These are phyloP conservation scores for Mycena amicta DNA, from an alignment of 768 basidiomycete genomes.

Conservation along the genomic window DNA sequence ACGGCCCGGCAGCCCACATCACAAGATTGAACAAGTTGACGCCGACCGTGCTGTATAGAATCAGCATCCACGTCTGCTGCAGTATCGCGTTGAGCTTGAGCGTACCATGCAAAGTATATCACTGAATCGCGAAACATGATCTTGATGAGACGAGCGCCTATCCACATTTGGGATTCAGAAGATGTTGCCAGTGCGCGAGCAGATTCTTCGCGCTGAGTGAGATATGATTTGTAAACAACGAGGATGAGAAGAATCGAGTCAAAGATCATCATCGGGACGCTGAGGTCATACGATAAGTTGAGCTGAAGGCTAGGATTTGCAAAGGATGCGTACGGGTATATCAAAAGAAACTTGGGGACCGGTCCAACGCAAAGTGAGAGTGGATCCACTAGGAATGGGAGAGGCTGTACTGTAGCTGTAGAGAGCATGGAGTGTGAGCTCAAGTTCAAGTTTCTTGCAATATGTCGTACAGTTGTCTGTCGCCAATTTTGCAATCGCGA, in stretches of 20 bases:
- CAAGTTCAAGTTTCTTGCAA: not conserved
- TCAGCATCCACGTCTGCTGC: too few species aligned
- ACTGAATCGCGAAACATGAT: conserved; percentile 15
- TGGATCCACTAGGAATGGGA: conserved; percentile 2
- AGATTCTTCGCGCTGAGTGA: conserved; percentile 1
- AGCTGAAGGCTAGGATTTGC: not conserved
- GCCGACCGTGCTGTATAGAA: conserved; percentile 4
- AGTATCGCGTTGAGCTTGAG: not conserved
- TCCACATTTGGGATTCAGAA: not conserved
- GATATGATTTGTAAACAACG: conserved; percentile 5
- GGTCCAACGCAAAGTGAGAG: conserved; percentile 4
- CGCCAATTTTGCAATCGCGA: conserved; percentile 3
- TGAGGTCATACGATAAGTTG: not conserved
- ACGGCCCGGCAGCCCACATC: conserved; percentile 1
- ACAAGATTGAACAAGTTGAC: conserved; percentile 7
- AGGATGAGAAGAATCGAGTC: conserved; percentile 6
- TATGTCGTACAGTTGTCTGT: not conserved
- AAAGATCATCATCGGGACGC: conserved; percentile 10
- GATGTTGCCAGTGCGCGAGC: not conserved
- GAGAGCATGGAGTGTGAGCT: not conserved
- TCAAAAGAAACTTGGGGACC: conserved; percentile 2
- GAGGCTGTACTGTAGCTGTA: not conserved
- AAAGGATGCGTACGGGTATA: not conserved
- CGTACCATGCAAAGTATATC: conserved; percentile 11
- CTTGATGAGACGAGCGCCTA: not conserved